Base-by-base conservation (phyloP, 2,329 filamentous ascomycete species). In the Aureobasidium sp. region DNA sequence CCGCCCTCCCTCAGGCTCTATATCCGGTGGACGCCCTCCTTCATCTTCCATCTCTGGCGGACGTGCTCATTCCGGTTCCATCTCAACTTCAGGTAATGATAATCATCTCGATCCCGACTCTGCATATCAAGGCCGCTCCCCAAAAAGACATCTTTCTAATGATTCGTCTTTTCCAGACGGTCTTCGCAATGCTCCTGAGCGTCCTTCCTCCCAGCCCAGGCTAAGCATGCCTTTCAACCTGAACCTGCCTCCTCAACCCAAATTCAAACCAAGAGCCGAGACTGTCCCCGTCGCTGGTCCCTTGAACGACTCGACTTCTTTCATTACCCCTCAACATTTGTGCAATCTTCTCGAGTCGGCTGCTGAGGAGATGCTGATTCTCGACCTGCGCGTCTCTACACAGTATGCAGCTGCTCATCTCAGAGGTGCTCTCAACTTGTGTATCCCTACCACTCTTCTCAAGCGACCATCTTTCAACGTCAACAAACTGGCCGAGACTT, bases 401-500 rank as follows among this genome's bases (percentile, higher is more conserved):
- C 88, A 91, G 59, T 96, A 86, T 64, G 79, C 83, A 1, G 77
- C 80, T 40, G 84, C 86, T 19, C 82, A 87, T 25, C 86, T 97
- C 52, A 73, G 77, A 45, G 84, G 85, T n/a, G 88, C 91, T 0
- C 71, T 98, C 27, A 97, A 94, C 65, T 74, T 98, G 4, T 97
- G 93, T 65, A 95, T 97, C 56, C 93, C 93, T 0, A 97, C 93
- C 0, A 97, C 91, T 0, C 73, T 98, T 12, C 72, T 98, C 16
- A 97, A 97, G 69, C 79, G 93, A 45, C 84, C 88, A 0, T 94
- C 90, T 0, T 97, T 94, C 69, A 91, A 91, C 61, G 79, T 95
- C 11, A 78, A 90, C 57, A 96, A 94, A 65, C 74, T 98, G 27
- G 82, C 88, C 59, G 86, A 90, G 57, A 96, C 89, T 0, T 94